These are phyloP conservation scores for Aspergillus flavus DNA, from an alignment of 2,329 filamentous ascomycete genomes.

Conservation along the genomic window DNA sequence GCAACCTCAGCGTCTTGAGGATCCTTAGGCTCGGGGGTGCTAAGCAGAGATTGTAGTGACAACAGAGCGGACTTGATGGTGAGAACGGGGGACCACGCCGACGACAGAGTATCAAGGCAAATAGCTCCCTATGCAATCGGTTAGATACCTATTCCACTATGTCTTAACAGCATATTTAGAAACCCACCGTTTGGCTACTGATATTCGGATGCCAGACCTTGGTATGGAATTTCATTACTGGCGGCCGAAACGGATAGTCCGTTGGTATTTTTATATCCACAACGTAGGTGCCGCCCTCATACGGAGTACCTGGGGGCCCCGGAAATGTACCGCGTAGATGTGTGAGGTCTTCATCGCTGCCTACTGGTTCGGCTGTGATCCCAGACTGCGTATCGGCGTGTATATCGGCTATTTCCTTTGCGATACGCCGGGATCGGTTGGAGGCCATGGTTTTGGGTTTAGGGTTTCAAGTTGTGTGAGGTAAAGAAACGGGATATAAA, in stretches of 20 bases:
- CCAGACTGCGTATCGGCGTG: conserved; percentile 71
- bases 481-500: neutral
- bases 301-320: conserved; percentile 90
- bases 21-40: conserved; percentile 91
- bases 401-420: conserved; percentile 54
- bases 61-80: conserved; percentile 95
- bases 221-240: conserved; percentile 87
- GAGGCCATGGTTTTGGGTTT: conserved; percentile 50
- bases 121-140: conserved; percentile 77
- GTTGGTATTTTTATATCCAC: conserved; percentile 86
- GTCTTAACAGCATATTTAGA: too few relatives aligned
- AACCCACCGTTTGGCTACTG: conserved; percentile 83
- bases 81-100: conserved; percentile 91
- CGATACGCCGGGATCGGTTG: conserved; percentile 59
- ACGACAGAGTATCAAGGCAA: conserved; percentile 87
- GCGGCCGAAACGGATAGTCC: conserved; percentile 92
- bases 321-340: conserved; percentile 81
- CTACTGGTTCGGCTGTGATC: conserved; percentile 68
- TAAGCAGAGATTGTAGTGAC: conserved; percentile 89
- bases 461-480: neutral
- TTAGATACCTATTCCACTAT: neutral
- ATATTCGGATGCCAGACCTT: conserved; percentile 98
- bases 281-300: conserved; percentile 79
- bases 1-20: conserved; percentile 97
- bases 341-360: conserved; percentile 69